These are phyloP conservation scores for Saturnispora sanitii DNA, from an alignment of 805 yeast species.

Conservation along the genomic window DNA sequence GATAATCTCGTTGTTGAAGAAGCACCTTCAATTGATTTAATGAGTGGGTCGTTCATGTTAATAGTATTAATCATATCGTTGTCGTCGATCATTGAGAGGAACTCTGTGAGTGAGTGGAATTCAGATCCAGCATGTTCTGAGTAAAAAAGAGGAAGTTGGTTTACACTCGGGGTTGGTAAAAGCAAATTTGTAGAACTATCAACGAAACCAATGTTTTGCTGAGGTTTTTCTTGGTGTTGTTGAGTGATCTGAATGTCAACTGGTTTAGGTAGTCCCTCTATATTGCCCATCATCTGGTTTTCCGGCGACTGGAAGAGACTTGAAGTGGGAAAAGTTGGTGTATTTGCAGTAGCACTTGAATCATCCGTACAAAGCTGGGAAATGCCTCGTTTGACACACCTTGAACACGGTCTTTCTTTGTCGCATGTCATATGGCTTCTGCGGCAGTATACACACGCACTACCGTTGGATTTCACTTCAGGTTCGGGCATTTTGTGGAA, in stretches of 20 bases:
- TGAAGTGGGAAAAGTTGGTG: constrained; percentile 4
- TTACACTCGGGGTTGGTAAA: constrained; percentile 19
- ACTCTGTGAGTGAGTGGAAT: constrained; percentile 81
- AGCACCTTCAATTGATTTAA: constrained; percentile 26
- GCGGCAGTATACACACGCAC: constrained; percentile 86
- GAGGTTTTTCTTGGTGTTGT: neutral
- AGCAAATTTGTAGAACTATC: neutral
- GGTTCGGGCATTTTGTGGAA: neutral
- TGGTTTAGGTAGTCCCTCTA: constrained; percentile 7
- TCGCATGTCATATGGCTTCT: constrained; percentile 94
- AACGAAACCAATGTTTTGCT: neutral
- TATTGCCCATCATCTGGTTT: constrained; percentile 1
- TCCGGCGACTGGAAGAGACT: constrained; percentile 2
- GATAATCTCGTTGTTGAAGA: constrained; percentile 15
- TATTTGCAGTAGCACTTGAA: constrained; percentile 25
- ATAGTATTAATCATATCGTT: constrained; percentile 50
- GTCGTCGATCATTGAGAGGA: constrained; percentile 82
- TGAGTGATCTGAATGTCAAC: neutral
- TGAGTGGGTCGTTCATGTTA: constrained; percentile 29
- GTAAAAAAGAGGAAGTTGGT: constrained; percentile 70
- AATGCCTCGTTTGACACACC: constrained; percentile 80
- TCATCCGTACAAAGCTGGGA: constrained; percentile 83
- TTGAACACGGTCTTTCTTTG: constrained; percentile 59
- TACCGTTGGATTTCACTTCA: constrained; percentile 36
- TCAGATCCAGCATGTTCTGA: constrained; percentile 92